These are phyloP conservation scores for Solanum phureja DNA, from an alignment of 257 asterid species.

Conservation along the genomic window DNA sequence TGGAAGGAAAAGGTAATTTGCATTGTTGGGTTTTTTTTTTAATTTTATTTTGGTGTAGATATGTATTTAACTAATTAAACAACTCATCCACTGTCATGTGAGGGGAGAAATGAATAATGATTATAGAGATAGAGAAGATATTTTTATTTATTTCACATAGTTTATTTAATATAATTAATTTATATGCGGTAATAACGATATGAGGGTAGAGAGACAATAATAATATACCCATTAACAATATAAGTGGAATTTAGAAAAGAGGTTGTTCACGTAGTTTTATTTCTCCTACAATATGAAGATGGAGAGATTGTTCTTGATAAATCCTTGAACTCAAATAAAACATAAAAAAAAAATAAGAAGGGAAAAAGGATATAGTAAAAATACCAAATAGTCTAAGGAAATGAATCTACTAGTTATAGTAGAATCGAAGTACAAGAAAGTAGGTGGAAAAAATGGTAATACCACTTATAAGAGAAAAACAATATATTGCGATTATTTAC, in stretches of 20 bases:
- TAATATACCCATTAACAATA: too few species aligned
- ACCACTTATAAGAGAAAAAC: background rate
- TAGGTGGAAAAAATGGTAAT: background rate
- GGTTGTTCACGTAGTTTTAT: fast-evolving
- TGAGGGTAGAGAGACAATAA: background rate
- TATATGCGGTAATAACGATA: too few species aligned
- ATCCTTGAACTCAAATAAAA: fast-evolving
- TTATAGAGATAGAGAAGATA: too few species aligned
- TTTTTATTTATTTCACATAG: too few species aligned
- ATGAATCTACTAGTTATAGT: background rate
- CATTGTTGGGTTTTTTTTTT: background rate
- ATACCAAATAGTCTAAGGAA: background rate
- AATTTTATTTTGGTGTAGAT: background rate
- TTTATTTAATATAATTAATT: too few species aligned
- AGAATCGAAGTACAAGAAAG: background rate
- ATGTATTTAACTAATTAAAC: background rate
- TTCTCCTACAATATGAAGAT: too few species aligned
- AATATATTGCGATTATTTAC: background rate
- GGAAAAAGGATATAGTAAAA: background rate
- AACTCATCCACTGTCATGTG: background rate
- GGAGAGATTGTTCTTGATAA: background rate
- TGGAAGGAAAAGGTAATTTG: background rate
- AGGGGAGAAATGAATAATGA: too few species aligned
- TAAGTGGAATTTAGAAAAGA: too few species aligned
- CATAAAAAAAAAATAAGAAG: fast-evolving